A percentile compares a stretch with the other conserved stretches of the same genome.
Evolutionary conservation across 805 yeast genomes (phyloP).

Genomic region (Monosporozyma solicola): DNA sequence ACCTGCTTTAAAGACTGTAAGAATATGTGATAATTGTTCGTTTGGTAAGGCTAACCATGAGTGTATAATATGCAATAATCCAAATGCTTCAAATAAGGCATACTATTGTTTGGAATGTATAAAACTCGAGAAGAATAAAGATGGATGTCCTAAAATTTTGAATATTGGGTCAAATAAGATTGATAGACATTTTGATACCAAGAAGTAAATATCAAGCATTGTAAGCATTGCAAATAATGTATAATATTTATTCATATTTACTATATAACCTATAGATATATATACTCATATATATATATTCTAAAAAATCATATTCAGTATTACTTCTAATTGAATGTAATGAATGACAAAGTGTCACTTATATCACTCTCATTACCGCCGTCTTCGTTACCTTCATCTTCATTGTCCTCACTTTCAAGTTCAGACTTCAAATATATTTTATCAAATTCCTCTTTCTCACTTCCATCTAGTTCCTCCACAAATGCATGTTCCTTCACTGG

Average conservation of each 20-base stretch:
- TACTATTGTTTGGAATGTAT: conserved; percentile 85
- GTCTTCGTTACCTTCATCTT: background rate
- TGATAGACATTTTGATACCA: conserved; percentile 42
- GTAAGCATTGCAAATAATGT: background rate
- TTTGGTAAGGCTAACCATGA: conserved; percentile 53
- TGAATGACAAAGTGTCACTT: conserved; percentile 2
- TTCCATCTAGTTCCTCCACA: background rate
- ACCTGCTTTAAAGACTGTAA: conserved; percentile 32
- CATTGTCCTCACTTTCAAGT: background rate
- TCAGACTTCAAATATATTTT: background rate
- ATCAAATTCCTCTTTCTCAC: background rate
- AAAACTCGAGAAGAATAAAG: conserved; percentile 65
- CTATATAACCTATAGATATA: background rate
- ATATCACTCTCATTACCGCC: background rate
- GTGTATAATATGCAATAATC: conserved; percentile 68
- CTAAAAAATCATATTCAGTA: background rate
- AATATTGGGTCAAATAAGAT: conserved; percentile 72
- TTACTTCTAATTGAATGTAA: background rate
- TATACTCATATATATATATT: background rate
- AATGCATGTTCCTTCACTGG: too few species aligned
- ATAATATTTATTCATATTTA: background rate
- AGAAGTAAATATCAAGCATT: background rate
- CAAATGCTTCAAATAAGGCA: conserved; percentile 54
- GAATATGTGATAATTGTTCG: conserved; percentile 80
- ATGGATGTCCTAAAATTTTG: conserved; percentile 83